Percentiles rank a stretch among this genome's conserved stretches.
phyloP scores from a whole-genome alignment of 805 yeast species.

The Saccharomycopsis amapae region DNA sequence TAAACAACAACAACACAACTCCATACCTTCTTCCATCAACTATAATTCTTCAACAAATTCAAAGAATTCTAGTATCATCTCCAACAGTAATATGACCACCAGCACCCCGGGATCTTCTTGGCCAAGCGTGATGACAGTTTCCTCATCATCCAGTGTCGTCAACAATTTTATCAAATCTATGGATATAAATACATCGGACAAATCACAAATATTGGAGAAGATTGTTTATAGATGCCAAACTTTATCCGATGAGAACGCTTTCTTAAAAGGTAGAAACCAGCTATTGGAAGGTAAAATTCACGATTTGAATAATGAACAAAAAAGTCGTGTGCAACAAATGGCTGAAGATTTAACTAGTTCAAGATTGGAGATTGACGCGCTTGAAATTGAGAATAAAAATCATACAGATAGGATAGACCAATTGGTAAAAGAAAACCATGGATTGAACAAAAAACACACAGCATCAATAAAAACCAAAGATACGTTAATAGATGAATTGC shows the following conservation, averaged over 20 bases:
- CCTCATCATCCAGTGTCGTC: conserved; percentile 2
- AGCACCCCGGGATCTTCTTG: background rate
- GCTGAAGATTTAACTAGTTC: conserved; percentile 6
- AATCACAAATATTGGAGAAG: conserved; percentile 11
- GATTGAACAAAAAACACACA: background rate
- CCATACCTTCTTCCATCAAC: background rate
- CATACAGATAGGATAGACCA: background rate
- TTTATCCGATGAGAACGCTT: conserved; percentile 13
- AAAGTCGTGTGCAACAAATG: background rate
- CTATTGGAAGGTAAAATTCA: conserved; percentile 6
- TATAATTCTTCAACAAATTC: background rate
- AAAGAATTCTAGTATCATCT: too few relatives aligned
- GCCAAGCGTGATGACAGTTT: conserved; percentile 3
- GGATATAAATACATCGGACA: conserved; percentile 4
- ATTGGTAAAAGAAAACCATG: background rate
- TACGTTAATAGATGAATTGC: too few relatives aligned
- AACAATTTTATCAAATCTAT: conserved; percentile 4
- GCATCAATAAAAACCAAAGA: background rate
- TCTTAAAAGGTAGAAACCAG: conserved; percentile 12
- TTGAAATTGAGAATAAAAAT: background rate
- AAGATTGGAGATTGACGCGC: background rate
- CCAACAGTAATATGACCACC: too few relatives aligned
- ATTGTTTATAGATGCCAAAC: conserved; percentile 10
- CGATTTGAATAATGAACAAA: background rate
- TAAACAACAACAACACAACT: background rate